A percentile compares a stretch with the other conserved stretches of the same genome.
These are phyloP conservation scores for Globisporangium yorkense DNA, from an alignment of 352 stramenopile species.

Conservation along the genomic window DNA sequence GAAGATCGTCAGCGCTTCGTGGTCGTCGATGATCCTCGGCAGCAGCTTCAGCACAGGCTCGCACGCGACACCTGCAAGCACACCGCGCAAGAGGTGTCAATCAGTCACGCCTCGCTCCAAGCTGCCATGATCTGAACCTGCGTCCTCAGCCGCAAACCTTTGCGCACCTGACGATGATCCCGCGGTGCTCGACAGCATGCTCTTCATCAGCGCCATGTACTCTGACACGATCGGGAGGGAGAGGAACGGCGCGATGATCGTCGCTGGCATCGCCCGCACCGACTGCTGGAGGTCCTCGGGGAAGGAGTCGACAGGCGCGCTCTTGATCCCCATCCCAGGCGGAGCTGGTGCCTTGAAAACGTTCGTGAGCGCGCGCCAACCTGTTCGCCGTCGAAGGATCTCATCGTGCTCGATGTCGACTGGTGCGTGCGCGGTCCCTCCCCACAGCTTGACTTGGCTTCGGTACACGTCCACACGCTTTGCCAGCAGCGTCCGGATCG, in stretches of 20 bases:
- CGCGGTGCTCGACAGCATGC: slow-evolving; percentile 31
- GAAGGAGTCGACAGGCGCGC: slow-evolving; percentile 39
- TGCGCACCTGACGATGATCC: slow-evolving; percentile 35
- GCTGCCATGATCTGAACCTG: no score
- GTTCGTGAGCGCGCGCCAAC: slow-evolving; percentile 67
- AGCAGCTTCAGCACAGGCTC: slow-evolving; percentile 66
- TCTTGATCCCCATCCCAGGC: slow-evolving; percentile 64
- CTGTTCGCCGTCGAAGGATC: slow-evolving; percentile 52
- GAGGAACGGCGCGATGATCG: slow-evolving; percentile 59
- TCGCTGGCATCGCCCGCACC: slow-evolving; percentile 55
- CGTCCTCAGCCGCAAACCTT: no score
- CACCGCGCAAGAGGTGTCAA: not conserved
- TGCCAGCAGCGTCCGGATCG: slow-evolving; percentile 41
- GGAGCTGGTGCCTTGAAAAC: slow-evolving; percentile 49
- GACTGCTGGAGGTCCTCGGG: slow-evolving; percentile 42
- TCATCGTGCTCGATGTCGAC: slow-evolving; percentile 75
- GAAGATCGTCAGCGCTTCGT: slow-evolving; percentile 57
- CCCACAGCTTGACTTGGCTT: slow-evolving; percentile 51
- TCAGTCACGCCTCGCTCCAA: no score
- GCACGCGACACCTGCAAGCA: slow-evolving; percentile 36
- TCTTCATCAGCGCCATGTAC: slow-evolving; percentile 68
- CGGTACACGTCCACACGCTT: slow-evolving; percentile 43
- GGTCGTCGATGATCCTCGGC: slow-evolving; percentile 64
- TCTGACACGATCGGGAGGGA: slow-evolving; percentile 61
- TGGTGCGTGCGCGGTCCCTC: slow-evolving; percentile 51